These are phyloP conservation scores for Pythium sp. DNA, from an alignment of 352 stramenopile genomes.

Conservation along the genomic window DNA sequence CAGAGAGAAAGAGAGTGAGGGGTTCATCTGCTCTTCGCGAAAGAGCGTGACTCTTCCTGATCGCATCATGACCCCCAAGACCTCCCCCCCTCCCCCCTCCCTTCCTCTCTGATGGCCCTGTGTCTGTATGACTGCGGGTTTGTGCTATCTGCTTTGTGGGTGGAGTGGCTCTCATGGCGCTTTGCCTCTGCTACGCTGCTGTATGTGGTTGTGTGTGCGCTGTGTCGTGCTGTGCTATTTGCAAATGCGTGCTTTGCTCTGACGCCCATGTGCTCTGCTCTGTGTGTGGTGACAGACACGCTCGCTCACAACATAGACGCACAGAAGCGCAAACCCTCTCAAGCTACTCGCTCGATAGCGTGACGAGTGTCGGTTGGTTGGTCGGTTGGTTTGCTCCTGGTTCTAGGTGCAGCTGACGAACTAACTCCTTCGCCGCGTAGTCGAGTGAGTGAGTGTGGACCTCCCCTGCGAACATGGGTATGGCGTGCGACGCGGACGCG, in stretches of 20 bases:
- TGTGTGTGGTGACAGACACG: background rate
- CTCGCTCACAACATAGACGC: background rate
- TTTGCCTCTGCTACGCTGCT: background rate
- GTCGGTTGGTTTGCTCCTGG: background rate
- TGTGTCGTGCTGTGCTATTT: background rate
- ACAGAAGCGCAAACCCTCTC: background rate
- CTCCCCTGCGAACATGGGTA: constrained; percentile 38
- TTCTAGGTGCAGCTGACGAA: background rate
- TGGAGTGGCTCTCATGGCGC: background rate
- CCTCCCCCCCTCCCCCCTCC: too few relatives aligned
- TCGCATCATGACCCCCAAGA: constrained; percentile 2
- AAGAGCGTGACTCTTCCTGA: constrained; percentile 13
- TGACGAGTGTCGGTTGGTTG: background rate
- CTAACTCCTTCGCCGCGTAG: constrained; percentile 1
- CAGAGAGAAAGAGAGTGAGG: background rate
- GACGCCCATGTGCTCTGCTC: background rate
- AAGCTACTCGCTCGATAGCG: constrained; percentile 9
- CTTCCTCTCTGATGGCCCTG: background rate
- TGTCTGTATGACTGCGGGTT: background rate
- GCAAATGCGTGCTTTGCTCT: background rate
- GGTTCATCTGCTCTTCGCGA: constrained; percentile 1
- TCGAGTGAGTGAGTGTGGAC: constrained; percentile 2
- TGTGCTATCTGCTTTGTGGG: background rate
- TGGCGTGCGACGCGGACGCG: constrained; percentile 59
- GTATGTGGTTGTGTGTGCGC: background rate